Evolutionary conservation across 2,329 filamentous ascomycete genomes (phyloP), one percentile per base, ranked within the genome.

Genomic region (Sphaerostilbella broomeana): DNA sequence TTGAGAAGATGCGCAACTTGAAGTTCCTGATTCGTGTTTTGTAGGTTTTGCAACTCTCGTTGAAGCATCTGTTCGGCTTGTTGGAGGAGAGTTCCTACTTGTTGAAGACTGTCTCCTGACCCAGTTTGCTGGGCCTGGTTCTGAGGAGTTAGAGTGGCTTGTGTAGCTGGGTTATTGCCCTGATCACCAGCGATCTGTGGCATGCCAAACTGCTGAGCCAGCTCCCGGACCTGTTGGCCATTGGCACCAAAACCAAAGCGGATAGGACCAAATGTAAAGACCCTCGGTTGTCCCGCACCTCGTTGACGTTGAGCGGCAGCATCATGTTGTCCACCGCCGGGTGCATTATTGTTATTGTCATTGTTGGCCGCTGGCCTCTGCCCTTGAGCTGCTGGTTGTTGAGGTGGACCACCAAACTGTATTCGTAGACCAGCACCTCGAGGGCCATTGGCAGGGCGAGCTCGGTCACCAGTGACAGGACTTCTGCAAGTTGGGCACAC

Each of bases 401-500:
- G 51, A 9, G 39, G 40, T 11, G 42, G 48, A 2, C 48, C 54
- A 16, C 54, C 54, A 15, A 62, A 43, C 35, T 61, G 56, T 30
- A 62, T 56, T 12, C 56, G 49, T 12, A 61, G 45, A 20, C 52
- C 55, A 25, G 51, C 53, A 12, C 47, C 54, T 35, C 53, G 53
- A 25, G 32, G 31, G 17, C 54, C 52, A 44, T 56, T 52, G 0
- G 40, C 48, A 4, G 48, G 47, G 10, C 54, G 55, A n/a, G 45
- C 46, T 24, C 56, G 57, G 26, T 55, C 56, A 2, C 49, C 50
- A 6, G 56, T 57, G 12, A 95, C 92, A 12, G 90, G 81, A 35
- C 85, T 77, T 51, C 92, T 79, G 59, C 92, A 98, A 3, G 88
- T 98, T 6, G 92, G 92, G 58, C 92, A 98, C 22, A 94, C 89